Conservation (phyloP, 169 alveolate species). For the Prorocentrum cordatum region DNA sequence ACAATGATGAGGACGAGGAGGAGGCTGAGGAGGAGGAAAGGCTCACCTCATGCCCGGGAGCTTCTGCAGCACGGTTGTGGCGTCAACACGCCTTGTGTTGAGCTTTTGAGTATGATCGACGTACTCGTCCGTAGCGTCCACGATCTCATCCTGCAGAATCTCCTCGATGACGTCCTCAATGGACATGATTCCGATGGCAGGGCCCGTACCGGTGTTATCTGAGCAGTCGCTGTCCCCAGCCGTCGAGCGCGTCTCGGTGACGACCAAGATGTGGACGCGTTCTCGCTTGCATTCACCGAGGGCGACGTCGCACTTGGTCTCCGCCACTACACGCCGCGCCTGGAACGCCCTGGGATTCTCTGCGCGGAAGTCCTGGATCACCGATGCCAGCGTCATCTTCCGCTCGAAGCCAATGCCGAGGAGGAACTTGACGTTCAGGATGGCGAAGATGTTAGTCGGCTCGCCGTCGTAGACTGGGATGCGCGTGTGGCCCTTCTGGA, state of each 20-base stretch:
- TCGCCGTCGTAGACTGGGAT: slow-evolving; percentile 76
- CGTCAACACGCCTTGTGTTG: too few relatives aligned
- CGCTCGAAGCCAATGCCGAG: slow-evolving; percentile 74
- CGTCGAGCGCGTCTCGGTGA: background rate
- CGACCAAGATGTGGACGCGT: background rate
- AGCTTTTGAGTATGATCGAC: too few relatives aligned
- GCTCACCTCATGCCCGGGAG: too few relatives aligned
- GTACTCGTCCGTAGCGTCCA: too few relatives aligned
- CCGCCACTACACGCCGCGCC: background rate
- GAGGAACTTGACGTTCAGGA: too few relatives aligned
- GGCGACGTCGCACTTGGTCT: background rate
- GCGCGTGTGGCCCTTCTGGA: slow-evolving; percentile 75
- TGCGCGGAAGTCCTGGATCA: background rate
- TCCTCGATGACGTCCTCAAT: background rate
- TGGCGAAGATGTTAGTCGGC: slow-evolving; percentile 75
- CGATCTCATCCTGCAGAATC: background rate
- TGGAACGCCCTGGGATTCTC: background rate
- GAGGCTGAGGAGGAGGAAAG: too few relatives aligned
- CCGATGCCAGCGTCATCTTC: slow-evolving; percentile 48
- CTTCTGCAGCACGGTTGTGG: too few relatives aligned
- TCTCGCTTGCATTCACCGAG: background rate
- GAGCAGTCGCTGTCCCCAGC: background rate
- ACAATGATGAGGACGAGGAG: too few relatives aligned
- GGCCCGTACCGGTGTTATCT: background rate
- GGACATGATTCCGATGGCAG: background rate